phyloP scores from a whole-genome alignment of 371 early-diverging fungal species.

The Batkoa obscura region DNA sequence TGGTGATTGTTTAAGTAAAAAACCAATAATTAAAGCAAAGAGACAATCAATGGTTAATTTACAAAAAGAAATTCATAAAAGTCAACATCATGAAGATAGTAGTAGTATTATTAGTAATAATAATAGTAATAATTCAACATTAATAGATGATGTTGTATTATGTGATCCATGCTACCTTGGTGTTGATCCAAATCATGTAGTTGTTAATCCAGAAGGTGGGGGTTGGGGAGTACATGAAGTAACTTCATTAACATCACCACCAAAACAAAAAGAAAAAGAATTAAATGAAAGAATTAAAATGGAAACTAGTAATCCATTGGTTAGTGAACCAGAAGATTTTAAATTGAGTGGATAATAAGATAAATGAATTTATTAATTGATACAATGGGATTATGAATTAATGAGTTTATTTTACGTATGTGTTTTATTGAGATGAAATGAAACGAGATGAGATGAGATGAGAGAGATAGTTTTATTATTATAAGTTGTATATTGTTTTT shows the following conservation, averaged over 20 bases:
- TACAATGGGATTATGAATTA: too few species aligned
- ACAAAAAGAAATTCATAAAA: neutral
- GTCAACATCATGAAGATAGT: neutral
- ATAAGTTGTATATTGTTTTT: too few species aligned
- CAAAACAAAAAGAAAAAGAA: neutral
- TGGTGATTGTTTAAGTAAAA: slow-evolving; percentile 4
- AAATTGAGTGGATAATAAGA: too few species aligned
- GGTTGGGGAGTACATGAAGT: slow-evolving; percentile 5
- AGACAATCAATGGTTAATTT: neutral
- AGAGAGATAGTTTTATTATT: too few species aligned
- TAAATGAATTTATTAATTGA: too few species aligned
- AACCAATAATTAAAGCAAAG: neutral
- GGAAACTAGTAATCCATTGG: too few species aligned
- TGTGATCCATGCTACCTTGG: slow-evolving; percentile 6
- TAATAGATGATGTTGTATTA: neutral
- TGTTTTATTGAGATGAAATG: too few species aligned
- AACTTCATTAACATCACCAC: neutral
- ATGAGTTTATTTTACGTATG: too few species aligned
- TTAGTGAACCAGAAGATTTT: too few species aligned
- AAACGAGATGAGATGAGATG: too few species aligned
- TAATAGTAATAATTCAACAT: neutral
- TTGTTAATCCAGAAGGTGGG: slow-evolving; percentile 3
- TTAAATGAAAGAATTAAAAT: too few species aligned
- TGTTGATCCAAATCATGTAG: neutral
- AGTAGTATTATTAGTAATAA: too few species aligned